Conservation (phyloP, 2,329 filamentous ascomycete genomes). For the Grosmannia serpens region DNA sequence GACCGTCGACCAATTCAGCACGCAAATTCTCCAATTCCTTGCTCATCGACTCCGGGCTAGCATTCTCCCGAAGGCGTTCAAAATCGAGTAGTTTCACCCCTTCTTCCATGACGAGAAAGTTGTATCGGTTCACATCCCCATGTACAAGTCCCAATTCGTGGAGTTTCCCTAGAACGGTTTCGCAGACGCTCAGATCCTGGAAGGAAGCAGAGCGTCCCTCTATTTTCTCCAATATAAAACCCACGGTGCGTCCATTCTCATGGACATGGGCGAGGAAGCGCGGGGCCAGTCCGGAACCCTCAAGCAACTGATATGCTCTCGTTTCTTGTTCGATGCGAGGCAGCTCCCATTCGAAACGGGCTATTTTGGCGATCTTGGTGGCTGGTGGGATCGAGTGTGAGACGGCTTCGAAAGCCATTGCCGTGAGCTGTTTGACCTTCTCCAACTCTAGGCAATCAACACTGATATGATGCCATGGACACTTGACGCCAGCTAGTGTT, state of each 20-base stretch:
- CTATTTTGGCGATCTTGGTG: conserved; percentile 20
- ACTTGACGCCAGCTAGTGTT: background rate
- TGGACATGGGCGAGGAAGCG: conserved; percentile 23
- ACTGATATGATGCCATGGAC: background rate
- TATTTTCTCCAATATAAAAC: conserved; percentile 23
- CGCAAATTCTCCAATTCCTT: conserved; percentile 19
- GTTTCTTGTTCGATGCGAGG: conserved; percentile 21
- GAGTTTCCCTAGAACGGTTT: conserved; percentile 16
- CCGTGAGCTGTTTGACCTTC: background rate
- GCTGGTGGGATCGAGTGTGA: conserved; percentile 3
- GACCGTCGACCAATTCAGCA: conserved; percentile 19
- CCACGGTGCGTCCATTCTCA: conserved; percentile 23
- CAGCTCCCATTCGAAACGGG: conserved; percentile 11
- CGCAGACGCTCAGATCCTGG: conserved; percentile 18
- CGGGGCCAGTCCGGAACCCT: conserved; percentile 19
- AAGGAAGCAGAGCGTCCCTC: conserved; percentile 18
- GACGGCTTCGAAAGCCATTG: background rate
- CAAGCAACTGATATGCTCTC: conserved; percentile 7
- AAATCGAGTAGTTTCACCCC: conserved; percentile 22
- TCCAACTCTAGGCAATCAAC: background rate
- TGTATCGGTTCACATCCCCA: conserved; percentile 26
- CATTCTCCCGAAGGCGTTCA: conserved; percentile 15
- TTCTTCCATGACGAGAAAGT: conserved; percentile 21
- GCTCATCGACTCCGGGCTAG: conserved; percentile 14
- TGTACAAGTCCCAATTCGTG: conserved; percentile 20